These are phyloP conservation scores for Diaporthe amygdali DNA, from an alignment of 2,329 filamentous ascomycete species.

Conservation along the genomic window DNA sequence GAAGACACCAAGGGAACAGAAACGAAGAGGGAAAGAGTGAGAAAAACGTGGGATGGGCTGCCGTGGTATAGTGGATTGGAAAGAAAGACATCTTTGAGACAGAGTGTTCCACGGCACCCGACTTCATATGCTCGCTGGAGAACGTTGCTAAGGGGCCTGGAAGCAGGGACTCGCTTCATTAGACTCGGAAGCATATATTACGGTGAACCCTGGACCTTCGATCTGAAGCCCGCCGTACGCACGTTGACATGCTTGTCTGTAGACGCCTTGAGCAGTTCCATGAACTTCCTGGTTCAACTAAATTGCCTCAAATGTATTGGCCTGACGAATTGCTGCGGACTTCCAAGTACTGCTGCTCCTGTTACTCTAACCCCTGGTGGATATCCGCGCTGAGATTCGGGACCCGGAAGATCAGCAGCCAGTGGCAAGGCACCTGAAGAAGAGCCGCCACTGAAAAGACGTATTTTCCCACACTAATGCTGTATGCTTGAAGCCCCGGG, in stretches of 20 bases:
- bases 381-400: too few relatives aligned
- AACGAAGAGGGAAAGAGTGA: background rate
- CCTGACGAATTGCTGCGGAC: background rate
- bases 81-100: conserved; percentile 20
- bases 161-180: background rate
- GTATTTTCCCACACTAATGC: background rate
- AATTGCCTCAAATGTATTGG: background rate
- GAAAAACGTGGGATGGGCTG: background rate
- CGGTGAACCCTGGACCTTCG: conserved; percentile 1
- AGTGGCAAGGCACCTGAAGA: background rate
- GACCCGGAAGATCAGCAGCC: too few relatives aligned
- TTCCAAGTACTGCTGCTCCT: background rate
- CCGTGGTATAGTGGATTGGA: conserved; percentile 1
- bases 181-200: conserved; percentile 1
- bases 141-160: background rate
- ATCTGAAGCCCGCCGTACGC: background rate
- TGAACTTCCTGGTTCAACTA: background rate
- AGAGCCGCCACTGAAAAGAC: background rate
- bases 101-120: conserved; percentile 10
- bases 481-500: background rate
- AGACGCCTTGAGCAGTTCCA: background rate
- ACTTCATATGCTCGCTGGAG: background rate
- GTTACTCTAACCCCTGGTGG: background rate
- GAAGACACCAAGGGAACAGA: background rate
- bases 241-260: background rate